Evolutionary conservation across 2,329 filamentous ascomycete genomes (phyloP).

Genomic region (Ceratocystis cubensis): DNA sequence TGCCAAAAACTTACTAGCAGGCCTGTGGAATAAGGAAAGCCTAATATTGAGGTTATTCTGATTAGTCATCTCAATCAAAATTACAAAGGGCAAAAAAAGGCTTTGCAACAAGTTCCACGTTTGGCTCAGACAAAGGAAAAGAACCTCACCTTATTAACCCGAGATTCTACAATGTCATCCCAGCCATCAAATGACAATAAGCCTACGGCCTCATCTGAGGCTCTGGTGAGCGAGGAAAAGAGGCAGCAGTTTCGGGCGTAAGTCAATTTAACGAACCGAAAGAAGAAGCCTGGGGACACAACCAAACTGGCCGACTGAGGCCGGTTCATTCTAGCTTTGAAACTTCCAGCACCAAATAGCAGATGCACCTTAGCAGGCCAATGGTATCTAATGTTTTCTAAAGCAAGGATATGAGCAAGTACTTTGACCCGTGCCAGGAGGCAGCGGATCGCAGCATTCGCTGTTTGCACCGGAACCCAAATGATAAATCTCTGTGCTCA

Average conservation of each 20-base stretch:
- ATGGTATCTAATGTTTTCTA: slow-evolving; percentile 1
- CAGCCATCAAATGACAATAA: slow-evolving; percentile 13
- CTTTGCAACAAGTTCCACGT: no score
- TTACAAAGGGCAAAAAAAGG: not conserved
- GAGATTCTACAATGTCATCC: slow-evolving; percentile 11
- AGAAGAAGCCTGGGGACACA: not conserved
- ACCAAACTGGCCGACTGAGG: not conserved
- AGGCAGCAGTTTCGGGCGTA: slow-evolving; percentile 20
- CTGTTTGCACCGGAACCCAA: slow-evolving; percentile 78
- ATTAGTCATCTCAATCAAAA: not conserved
- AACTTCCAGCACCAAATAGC: not conserved
- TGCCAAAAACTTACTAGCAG: not conserved
- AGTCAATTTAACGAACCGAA: not conserved
- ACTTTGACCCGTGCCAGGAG: slow-evolving; percentile 90
- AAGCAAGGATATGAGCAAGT: slow-evolving; percentile 82
- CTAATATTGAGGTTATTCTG: not conserved
- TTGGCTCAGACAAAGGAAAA: no score
- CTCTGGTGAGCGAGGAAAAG: slow-evolving; percentile 14
- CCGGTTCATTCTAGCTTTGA: not conserved
- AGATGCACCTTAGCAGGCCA: not conserved
- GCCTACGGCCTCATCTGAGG: not conserved
- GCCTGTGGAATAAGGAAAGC: no score
- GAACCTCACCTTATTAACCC: not conserved
- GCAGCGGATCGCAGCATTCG: slow-evolving; percentile 73
- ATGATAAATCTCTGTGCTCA: slow-evolving; percentile 75